phyloP scores from a whole-genome alignment of 345 rosid genomes.

The Barbarea vulgaris region DNA sequence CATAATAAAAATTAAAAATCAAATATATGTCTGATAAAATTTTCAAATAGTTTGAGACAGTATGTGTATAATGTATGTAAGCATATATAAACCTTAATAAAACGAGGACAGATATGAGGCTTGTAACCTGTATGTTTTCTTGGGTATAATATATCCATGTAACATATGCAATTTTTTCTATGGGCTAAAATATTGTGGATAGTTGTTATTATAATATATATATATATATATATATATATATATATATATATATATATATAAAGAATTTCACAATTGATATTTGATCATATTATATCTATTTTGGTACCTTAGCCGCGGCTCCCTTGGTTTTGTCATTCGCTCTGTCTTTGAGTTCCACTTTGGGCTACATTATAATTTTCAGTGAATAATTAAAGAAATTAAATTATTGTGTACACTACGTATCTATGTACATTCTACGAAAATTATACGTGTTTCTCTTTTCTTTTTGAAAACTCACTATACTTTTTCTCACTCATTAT shows the following conservation, averaged over 20 bases:
- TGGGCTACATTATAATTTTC: conserved; percentile 27
- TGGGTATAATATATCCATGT: neutral
- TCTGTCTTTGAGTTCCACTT: conserved; percentile 36
- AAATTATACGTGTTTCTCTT: neutral
- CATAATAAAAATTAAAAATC: neutral
- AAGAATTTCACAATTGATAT: neutral
- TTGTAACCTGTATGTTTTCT: neutral
- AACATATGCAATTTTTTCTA: neutral
- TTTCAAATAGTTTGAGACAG: neutral
- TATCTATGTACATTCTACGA: neutral
- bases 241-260: too few relatives aligned
- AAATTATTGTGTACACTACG: neutral
- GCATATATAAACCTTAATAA: neutral
- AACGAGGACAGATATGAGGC: neutral
- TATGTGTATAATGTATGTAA: neutral
- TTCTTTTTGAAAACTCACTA: too few relatives aligned
- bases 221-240: too few relatives aligned
- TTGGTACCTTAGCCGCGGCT: conserved; percentile 28
- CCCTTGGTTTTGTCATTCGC: conserved; percentile 27
- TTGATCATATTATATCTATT: neutral
- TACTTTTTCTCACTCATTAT: neutral
- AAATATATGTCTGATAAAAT: neutral
- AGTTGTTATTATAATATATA: too few relatives aligned
- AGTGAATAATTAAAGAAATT: neutral
- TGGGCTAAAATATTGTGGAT: neutral